Evolutionary conservation across 2,329 filamentous ascomycete genomes (phyloP).

Genomic region (Aspergillus japonicus): DNA sequence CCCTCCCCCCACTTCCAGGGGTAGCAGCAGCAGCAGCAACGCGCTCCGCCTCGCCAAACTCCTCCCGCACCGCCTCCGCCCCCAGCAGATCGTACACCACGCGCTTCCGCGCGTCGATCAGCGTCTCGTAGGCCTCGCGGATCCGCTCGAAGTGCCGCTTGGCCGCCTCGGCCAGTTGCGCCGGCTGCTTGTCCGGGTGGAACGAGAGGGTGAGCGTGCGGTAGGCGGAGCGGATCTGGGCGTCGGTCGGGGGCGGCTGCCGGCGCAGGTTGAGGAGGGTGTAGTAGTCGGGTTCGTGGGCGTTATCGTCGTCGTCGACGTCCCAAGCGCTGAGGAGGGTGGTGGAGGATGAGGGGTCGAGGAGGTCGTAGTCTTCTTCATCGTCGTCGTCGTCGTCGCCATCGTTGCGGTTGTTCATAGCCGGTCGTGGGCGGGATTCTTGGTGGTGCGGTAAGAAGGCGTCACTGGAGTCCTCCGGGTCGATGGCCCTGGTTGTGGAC

Average conservation of each 20-base stretch:
- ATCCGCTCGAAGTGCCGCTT: slow-evolving; percentile 40
- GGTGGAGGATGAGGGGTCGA: background rate
- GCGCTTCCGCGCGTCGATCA: slow-evolving; percentile 43
- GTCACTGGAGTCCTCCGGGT: too few species aligned
- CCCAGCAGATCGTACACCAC: slow-evolving; percentile 46
- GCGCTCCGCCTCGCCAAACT: slow-evolving; percentile 30
- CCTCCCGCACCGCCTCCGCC: slow-evolving; percentile 39
- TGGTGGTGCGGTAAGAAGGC: too few species aligned
- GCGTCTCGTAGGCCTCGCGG: slow-evolving; percentile 43
- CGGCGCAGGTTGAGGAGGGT: slow-evolving; percentile 41
- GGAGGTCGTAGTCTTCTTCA: background rate
- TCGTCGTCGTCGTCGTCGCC: background rate
- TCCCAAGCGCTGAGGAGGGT: background rate
- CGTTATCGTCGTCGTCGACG: background rate
- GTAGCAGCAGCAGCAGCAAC: slow-evolving; percentile 28
- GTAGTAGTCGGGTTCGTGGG: slow-evolving; percentile 43
- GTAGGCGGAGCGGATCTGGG: slow-evolving; percentile 46
- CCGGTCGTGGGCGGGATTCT: too few species aligned
- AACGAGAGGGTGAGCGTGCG: slow-evolving; percentile 44
- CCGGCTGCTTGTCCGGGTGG: slow-evolving; percentile 47
- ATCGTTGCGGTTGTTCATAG: background rate
- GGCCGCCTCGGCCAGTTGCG: slow-evolving; percentile 38
- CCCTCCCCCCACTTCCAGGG: slow-evolving; percentile 21
- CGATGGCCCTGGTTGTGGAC: too few species aligned
- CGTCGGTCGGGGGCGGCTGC: slow-evolving; percentile 40